Evolutionary conservation across 2,329 filamentous ascomycete genomes (phyloP), one percentile per base, ranked within the genome.

Genomic region (Leptographium galeiforme): DNA sequence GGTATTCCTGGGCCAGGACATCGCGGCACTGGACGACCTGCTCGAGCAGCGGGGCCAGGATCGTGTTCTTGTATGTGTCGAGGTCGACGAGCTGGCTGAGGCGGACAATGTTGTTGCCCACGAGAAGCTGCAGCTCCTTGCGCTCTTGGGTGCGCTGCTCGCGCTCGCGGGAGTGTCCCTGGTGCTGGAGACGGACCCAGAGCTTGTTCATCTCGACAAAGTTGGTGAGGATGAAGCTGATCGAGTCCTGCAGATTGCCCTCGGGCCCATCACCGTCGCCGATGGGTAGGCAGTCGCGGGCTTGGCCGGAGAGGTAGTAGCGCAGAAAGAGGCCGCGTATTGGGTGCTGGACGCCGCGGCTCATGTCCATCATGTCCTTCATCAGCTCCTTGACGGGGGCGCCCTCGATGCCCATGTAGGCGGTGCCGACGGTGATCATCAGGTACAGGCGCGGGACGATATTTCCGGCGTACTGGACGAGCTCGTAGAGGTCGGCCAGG

Each of bases 331-430:
- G 76, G 18, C 93, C 93, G 55, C 93, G 87, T 58, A 96, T 90
- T 16, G 93, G 93, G 69, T 98, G 93, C 65, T 98, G 93, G 25
- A 98, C 90, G 54, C 93, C 93, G 58, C 93, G 81, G 70, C 89
- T 97, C 93, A 98, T 98, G 70, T 98, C 93, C 93, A 98, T 98
- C 93, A 98, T 98, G 69, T 98, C 93, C 72, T 98, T 98, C 93
- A 98, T 98, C 58, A 98, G 89, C 74, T 98, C 93, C 72, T 98
- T 98, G 61, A 98, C 93, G 0, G 93, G 93, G 55, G 94, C 93
- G 76, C 97, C 93, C 63, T 93, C 87, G 64, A 98, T 94, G 32
- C 88, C 85, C 93, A 98, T 98, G 74, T 98, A 98, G 49, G 95
- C 94, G 2, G 93, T 98, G 55, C 93, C 93, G 41, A 98, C 94